Base-by-base conservation (phyloP, 2,329 filamentous ascomycete genomes). In the Fusarium ramigenum region DNA sequence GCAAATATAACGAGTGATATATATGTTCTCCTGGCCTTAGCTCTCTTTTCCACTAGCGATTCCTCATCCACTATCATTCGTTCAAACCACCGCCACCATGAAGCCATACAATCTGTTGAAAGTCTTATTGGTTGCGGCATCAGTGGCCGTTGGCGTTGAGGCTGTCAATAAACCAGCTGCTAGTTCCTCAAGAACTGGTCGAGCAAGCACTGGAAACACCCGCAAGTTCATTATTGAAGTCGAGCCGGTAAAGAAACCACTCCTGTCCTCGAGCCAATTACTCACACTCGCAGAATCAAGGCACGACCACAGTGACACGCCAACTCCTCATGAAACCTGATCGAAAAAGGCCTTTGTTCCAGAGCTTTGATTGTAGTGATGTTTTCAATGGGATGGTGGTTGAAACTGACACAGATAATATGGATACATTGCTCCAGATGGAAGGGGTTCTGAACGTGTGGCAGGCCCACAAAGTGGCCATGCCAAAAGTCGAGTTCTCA, bases 391-490 rank as follows among this genome's bases (percentile, higher is more conserved):
- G 82, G 7, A 73, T 82, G 36, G 77, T 78, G 21, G 52, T 84
- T n/a, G 78, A 82, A 60, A 78, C 78, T 4, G 73, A 78, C 23
- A 68, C 70, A 7, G 76, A 82, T 34, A 82, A 81, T 58, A 63
- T 77, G 37, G 82, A 84, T 46, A 78, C 76, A 10, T 70, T 84
- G 7, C 74, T 72, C 16, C 61, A 73, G 15, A 70, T 83, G 60
- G 75, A 79, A 10, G 82, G 82, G 9, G 79, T 84, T 21, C 57
- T 79, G 47, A 82, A 82, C 36, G 82, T 82, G 25, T 84, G 82
- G 82, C 78, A 78, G n/a, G 73, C 78, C 50, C 76, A 70, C n/a
- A 76, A 74, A 12, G 65, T 82, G 11, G 76, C 66, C 18, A 78
- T 65, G 44, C 70, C 77, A n/a, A 43, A 63, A 43, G 69, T 70